Conservation (phyloP, 352 stramenopile species). For the Globisporangium paroecandrum region DNA sequence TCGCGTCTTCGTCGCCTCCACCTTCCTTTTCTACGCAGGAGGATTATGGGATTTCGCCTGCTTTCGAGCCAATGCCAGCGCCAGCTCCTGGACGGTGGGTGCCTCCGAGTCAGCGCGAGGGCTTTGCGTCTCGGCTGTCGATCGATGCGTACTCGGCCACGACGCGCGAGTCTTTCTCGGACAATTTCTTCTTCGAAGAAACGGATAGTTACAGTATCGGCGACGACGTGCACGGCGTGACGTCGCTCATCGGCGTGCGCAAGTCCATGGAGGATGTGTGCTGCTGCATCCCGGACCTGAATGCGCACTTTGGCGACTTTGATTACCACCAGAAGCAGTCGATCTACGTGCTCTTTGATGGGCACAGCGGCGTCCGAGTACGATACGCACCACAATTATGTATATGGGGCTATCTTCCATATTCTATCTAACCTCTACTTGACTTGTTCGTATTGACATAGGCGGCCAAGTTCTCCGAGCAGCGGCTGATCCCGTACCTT, state of each 20-base stretch:
- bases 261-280: constrained; percentile 80
- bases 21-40: constrained; percentile 3
- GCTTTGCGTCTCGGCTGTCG: constrained; percentile 39
- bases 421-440: not conserved
- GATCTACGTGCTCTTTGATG: constrained; percentile 83
- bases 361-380: constrained; percentile 77
- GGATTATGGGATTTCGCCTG: constrained; percentile 25
- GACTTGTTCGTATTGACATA: constrained; percentile 15
- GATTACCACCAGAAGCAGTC: constrained; percentile 52
- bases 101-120: constrained; percentile 52
- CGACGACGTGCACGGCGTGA: constrained; percentile 70
- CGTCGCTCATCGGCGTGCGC: constrained; percentile 74
- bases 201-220: constrained; percentile 66
- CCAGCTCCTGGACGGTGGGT: constrained; percentile 46
- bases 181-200: constrained; percentile 60
- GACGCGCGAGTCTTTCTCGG: constrained; percentile 48
- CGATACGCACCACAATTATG: constrained; percentile 2
- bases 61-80: constrained; percentile 35
- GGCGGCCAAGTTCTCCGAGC: constrained; percentile 75
- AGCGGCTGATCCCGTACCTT: constrained; percentile 65
- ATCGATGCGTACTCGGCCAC: constrained; percentile 46
- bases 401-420: not conserved
- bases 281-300: constrained; percentile 76
- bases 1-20: constrained; percentile 31
- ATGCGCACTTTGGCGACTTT: constrained; percentile 34